Evolutionary conservation across 192 early-diverging fungal species (phyloP).

Genomic region (Mortierella hygrophila): DNA sequence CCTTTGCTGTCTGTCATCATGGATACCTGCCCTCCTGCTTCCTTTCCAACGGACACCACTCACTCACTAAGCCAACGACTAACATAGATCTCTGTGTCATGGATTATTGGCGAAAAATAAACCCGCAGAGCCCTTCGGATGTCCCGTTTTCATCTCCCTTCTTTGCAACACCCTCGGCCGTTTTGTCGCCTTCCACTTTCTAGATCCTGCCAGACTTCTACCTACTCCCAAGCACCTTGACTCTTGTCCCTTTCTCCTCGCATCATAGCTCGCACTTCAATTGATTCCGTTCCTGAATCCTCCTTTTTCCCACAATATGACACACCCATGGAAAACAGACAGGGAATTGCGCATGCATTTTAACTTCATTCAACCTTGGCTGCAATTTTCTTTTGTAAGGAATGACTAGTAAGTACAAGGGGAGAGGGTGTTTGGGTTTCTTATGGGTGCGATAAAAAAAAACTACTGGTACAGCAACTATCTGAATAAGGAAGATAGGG

Average conservation of each 20-base stretch:
- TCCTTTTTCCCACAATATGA: neutral
- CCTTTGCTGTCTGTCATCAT: neutral
- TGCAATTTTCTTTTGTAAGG: neutral
- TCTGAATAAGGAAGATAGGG: neutral
- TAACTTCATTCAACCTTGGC: neutral
- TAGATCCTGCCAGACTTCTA: neutral
- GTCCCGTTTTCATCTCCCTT: neutral
- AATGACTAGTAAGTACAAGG: neutral
- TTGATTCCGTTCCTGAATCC: neutral
- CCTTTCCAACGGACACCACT: conserved; percentile 4
- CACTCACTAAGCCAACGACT: neutral
- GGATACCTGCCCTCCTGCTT: neutral
- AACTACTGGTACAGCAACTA: neutral
- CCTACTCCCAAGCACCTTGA: neutral
- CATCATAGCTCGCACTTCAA: neutral
- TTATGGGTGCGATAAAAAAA: neutral
- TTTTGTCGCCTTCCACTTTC: neutral
- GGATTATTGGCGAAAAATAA: neutral
- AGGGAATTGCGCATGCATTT: neutral
- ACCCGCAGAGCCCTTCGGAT: neutral
- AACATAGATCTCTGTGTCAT: neutral
- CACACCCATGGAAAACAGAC: neutral
- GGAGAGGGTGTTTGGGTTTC: neutral
- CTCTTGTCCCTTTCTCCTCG: neutral
- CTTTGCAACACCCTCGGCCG: neutral